phyloP scores from a whole-genome alignment of 805 yeast genomes.

The Ogataea paraovalis region DNA sequence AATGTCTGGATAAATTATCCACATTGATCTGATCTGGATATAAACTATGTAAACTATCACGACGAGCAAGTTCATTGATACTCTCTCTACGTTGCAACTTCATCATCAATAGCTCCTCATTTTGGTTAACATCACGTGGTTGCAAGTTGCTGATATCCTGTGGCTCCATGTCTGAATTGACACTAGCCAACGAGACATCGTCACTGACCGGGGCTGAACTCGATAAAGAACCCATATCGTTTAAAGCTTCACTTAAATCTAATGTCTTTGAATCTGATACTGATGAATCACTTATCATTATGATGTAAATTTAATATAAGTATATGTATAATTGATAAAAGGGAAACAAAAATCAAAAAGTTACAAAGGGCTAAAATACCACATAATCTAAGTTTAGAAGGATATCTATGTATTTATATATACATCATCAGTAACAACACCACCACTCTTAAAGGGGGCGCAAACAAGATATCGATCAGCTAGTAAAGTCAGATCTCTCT shows the following conservation, averaged over 20 bases:
- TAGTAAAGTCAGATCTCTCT: too few relatives aligned
- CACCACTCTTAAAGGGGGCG: too few relatives aligned
- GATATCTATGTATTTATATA: neutral
- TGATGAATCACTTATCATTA: neutral
- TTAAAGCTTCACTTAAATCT: neutral
- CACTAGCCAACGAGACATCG: slow-evolving; percentile 1
- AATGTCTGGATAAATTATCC: slow-evolving; percentile 8
- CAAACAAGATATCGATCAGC: too few relatives aligned
- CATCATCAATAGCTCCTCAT: neutral
- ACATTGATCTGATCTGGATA: slow-evolving; percentile 19
- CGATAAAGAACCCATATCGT: neutral
- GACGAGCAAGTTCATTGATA: slow-evolving; percentile 4
- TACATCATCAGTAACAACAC: too few relatives aligned
- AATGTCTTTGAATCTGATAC: neutral
- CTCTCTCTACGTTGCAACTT: slow-evolving; percentile 3
- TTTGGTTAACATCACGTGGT: neutral
- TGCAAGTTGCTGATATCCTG: neutral
- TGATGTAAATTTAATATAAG: neutral
- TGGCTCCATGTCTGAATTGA: neutral
- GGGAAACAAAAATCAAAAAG: neutral
- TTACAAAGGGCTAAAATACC: neutral
- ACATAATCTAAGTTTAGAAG: neutral
- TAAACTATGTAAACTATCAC: slow-evolving; percentile 14
- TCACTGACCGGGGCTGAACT: neutral
- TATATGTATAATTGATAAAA: neutral